Base-by-base conservation (phyloP, 257 asterid genomes). In the Mitragyna speciosa region DNA sequence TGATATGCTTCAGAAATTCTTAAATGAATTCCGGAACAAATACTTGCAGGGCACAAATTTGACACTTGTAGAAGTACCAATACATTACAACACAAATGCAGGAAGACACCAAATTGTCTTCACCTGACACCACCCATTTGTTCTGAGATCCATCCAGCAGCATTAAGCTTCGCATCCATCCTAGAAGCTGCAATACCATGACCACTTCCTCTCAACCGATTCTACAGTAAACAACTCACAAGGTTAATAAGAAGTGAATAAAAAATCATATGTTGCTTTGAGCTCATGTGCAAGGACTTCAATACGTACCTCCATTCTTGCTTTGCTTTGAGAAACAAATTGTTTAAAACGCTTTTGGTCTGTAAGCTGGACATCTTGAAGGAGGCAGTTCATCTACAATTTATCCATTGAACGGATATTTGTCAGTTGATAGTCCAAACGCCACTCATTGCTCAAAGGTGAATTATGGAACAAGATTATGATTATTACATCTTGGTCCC, bases 101-200 rank as follows among this genome's bases (percentile, higher is more conserved):
- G 45, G 22, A 72, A 61, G 41, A 24, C 5, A 65, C 30, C 78
- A 72, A 56, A 78, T 51, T 82, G 72, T 72, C 85, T 10, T 51
- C 36, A 95, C 99, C 99, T 96, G 85, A 96, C 78, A 79, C 99
- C 99, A 80, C 97, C 98, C 99, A 96, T 96, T 86, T 96, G 96
- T 87, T 96, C 99, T 81, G 95, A 89, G 68, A 96, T 79, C 97
- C 97, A 96, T 79, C 99, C 99, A 48, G 99, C 98, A 89, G 87
- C 84, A 70, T 94, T 96, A 79, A 96, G 97, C 87, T 96, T 96
- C 63, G 98, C 98, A 85, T 91, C 99, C 98, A 96, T 91, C 86
- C 99, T 91, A 72, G 97, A 87, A 84, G 97, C 97, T 8, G 99
- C 99, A 86, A 96, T 83, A 82, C 98, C 91, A 84, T 96, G 99